Base-by-base conservation (phyloP, 2,329 filamentous ascomycete species). In the Fusarium zealandicum region DNA sequence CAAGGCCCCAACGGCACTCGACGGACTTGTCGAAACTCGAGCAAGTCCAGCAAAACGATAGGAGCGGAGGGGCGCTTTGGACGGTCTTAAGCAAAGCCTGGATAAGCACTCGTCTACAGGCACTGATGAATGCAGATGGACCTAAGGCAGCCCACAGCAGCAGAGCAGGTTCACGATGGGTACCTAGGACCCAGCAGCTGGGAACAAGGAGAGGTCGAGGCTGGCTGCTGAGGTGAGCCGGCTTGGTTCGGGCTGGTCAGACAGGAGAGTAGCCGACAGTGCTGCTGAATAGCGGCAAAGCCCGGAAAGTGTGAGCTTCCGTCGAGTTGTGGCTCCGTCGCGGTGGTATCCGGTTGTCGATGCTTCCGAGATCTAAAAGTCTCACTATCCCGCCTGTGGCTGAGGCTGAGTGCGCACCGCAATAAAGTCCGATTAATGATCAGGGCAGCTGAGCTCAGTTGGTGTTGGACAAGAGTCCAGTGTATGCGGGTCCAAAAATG, bases 381-480 rank as follows among this genome's bases (percentile, higher is more conserved):
- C 20, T 45, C 14, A 31, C 35, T 22, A 8, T 25, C 5, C 22
- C 5, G 6, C 22, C 22, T 39, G 30, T 22, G 31, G n/a, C 22
- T 25, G 37, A 36, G 18, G 36, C 30, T 41, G 42, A 18, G 22
- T 22, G 38, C 20, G 35, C 48, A 31, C 22, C 32, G 31, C n/a
- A 31, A 53, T 25, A 9, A 31, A 13, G 14, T 20, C 43, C 13
- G 44, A 32, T 44, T 46, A 30, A 43, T 61, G 58, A 61, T 59
- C 53, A 61, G 40, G 49, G 54, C 44, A 46, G 25, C 25, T 20
- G 33, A 31, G 28, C 28, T 25, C 28, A 9, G 25, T 28, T 49
- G 49, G 16, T 47, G 31, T 59, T 62, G 47, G 45, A 62, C 31
- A 59, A 35, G 37, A 51, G 37, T 36, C 35, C 41, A 32, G 27